Evolutionary conservation across 306 rosid genomes (phyloP), one percentile per base, ranked within the genome.

Genomic region (Cicer cuneatum): DNA sequence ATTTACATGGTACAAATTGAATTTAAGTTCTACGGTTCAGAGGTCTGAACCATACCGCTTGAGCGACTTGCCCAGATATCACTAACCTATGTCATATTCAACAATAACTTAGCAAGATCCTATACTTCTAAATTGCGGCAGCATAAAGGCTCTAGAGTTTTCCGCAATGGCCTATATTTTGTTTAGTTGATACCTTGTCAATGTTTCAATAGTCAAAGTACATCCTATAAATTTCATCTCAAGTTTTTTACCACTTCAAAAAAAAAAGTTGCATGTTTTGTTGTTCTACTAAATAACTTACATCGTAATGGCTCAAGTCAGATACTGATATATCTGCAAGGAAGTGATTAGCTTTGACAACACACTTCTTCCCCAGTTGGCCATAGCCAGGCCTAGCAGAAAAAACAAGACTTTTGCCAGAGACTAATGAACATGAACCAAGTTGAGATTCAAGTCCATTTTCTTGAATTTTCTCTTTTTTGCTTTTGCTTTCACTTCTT

Each of bases 311-410:
- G 56, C 21, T 78, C 64, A 78, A 69, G 46, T 78, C 41, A 8
- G 81, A 78, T 13, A 29, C 71, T 47, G 81, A 78, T 8, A 78
- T 69, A 48, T 78, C 65, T 3, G 71, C 81, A 39, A 78, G 76
- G 46, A 78, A 78, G 24, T 78, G 63, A 58, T 78, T 78, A 7
- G 81, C 76, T 78, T 69, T 78, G 47, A 78, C 24, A 40, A 78
- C 8, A 78, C 81, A 78, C 71, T 69, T 78, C 5, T 76, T 78
- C 5, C 81, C 81, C 7, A 78, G 79, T 62, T 85, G 84, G 29
- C 89, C 89, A 85, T 57, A 77, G 48, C 85, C 85, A 69, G 89
- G 89, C 54, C 89, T 85, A 40, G 38, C 45, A 10, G 74, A 69
- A 58, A 85, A 76, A 80, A 69, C 71, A 64, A 80, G 76, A 73